Percentiles rank a stretch among this genome's conserved stretches.
phyloP scores from a whole-genome alignment of 129 eudicot genomes.

The Lactuca sativa region DNA sequence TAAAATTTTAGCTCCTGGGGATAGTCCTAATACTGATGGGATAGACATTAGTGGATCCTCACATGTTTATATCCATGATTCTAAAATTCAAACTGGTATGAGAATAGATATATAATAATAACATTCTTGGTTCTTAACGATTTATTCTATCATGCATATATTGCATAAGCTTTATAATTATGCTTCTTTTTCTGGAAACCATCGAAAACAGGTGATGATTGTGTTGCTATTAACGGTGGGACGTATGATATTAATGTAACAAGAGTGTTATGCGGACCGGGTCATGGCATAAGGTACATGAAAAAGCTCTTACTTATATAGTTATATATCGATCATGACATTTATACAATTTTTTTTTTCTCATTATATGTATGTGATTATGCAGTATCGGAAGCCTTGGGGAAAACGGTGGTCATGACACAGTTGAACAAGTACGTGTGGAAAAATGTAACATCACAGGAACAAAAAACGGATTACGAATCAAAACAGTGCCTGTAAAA shows the following conservation, averaged over 20 bases:
- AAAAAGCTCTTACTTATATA: not conserved
- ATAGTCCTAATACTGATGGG: constrained; percentile 59
- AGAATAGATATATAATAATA: too few relatives aligned
- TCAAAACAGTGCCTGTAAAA: constrained; percentile 51
- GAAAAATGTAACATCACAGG: constrained; percentile 33
- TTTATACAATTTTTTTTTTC: not conserved
- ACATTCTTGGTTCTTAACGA: not conserved
- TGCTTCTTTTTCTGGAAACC: too few relatives aligned
- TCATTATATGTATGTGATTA: not conserved
- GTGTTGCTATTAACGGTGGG: constrained; percentile 51
- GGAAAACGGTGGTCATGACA: constrained; percentile 24
- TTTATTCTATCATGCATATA: not conserved
- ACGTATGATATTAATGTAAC: constrained; percentile 29
- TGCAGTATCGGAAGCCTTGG: constrained; percentile 56
- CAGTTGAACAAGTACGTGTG: constrained; percentile 41
- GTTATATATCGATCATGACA: not conserved
- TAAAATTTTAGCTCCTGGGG: constrained; percentile 36
- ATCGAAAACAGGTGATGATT: constrained; percentile 42
- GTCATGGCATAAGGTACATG: constrained; percentile 53
- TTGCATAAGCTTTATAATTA: not conserved
- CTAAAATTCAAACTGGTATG: constrained; percentile 42
- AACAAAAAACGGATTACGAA: constrained; percentile 43
- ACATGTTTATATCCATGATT: constrained; percentile 33
- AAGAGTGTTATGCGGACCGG: constrained; percentile 47
- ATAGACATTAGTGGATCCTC: constrained; percentile 41